Conservation (phyloP, 2,329 filamentous ascomycete species). For the Exophiala phaeomuriformis region DNA sequence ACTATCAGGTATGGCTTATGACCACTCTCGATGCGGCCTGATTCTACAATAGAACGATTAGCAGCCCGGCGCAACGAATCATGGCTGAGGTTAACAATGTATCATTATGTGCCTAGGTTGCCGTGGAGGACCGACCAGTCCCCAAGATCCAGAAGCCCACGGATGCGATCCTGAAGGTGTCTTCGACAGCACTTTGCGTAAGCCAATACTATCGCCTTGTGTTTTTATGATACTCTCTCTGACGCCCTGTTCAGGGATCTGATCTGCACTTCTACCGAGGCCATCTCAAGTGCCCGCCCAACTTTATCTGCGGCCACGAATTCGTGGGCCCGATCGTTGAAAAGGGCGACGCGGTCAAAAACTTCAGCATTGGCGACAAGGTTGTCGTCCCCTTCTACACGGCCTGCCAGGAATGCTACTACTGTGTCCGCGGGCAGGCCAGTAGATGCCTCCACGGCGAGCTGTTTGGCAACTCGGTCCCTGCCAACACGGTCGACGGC, state of each 20-base stretch:
- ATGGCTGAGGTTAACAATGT: not conserved
- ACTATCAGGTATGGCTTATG: conserved; percentile 18
- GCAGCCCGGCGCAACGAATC: not conserved
- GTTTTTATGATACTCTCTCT: not conserved
- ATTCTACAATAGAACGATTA: too few relatives aligned
- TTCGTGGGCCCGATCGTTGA: conserved; percentile 46
- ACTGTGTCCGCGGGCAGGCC: conserved; percentile 47
- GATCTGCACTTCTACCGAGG: conserved; percentile 53
- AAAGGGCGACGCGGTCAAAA: conserved; percentile 41
- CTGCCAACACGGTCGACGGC: conserved; percentile 49
- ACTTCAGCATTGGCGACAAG: conserved; percentile 44
- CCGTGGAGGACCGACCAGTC: conserved; percentile 39
- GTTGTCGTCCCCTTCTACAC: conserved; percentile 50
- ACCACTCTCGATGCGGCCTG: not conserved
- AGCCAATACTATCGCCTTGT: conserved; percentile 1
- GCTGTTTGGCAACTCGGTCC: conserved; percentile 37
- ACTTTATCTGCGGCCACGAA: conserved; percentile 49
- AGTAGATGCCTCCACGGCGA: conserved; percentile 49
- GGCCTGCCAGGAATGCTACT: conserved; percentile 47
- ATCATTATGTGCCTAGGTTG: conserved; percentile 27
- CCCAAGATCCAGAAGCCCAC: conserved; percentile 40
- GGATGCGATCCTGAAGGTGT: conserved; percentile 44
- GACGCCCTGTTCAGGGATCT: conserved; percentile 38
- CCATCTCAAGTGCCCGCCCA: conserved; percentile 43
- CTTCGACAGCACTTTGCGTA: conserved; percentile 25